phyloP scores from a whole-genome alignment of 2,329 filamentous ascomycete species.

The Penicillium vulpinum region DNA sequence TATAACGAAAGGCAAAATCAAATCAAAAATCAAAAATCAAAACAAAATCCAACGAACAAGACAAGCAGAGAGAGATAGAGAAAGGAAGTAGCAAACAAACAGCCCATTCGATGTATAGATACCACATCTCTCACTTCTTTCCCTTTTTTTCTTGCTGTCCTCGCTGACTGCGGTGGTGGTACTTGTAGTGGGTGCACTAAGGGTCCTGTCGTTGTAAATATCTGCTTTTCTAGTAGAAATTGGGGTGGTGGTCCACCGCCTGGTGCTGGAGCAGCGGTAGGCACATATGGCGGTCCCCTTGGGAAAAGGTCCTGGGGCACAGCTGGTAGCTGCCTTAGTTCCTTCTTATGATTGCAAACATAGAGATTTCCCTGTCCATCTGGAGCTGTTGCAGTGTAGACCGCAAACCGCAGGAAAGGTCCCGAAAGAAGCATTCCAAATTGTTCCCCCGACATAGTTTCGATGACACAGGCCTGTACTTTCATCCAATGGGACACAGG shows the following conservation, averaged over 20 bases:
- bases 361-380: not conserved
- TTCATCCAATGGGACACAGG: not conserved
- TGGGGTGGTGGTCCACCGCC: not conserved
- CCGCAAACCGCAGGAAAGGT: not conserved
- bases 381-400: not conserved
- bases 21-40: not conserved
- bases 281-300: not conserved
- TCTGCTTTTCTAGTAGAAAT: not conserved
- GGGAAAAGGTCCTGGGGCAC: not conserved
- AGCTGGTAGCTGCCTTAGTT: not conserved
- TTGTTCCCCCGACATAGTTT: too few relatives aligned
- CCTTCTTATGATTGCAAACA: not conserved
- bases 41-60: not conserved
- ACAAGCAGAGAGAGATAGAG: too few relatives aligned
- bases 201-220: too few relatives aligned
- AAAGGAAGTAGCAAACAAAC: not conserved
- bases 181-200: not conserved
- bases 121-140: not conserved
- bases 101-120: not conserved
- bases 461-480: not conserved
- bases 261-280: not conserved
- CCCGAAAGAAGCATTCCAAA: not conserved
- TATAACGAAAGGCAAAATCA: not conserved
- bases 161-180: not conserved
- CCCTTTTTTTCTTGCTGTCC: not conserved